Conservation (phyloP, 768 basidiomycete species). For the Kwoniella botswanensis region DNA sequence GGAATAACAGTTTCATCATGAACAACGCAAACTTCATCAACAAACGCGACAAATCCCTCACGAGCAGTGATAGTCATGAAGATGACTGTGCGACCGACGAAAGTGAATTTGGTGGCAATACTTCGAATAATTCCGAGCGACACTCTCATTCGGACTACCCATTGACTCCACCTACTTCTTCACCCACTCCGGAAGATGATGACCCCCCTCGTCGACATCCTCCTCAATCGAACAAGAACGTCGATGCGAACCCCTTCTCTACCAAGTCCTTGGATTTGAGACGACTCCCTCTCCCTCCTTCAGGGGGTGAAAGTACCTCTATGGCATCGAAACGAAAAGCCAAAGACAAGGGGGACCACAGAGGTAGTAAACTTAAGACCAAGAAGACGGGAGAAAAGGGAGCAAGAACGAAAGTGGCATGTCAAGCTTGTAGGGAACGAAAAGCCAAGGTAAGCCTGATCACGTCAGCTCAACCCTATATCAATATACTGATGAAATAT, state of each 20-base stretch:
- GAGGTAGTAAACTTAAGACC: background rate
- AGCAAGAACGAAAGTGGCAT: background rate
- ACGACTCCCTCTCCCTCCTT: background rate
- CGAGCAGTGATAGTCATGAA: too few species aligned
- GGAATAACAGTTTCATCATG: too few species aligned
- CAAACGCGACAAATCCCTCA: too few species aligned
- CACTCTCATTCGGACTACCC: background rate
- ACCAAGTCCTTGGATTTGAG: background rate
- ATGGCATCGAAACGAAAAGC: background rate
- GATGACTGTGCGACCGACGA: too few species aligned
- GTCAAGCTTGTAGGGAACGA: background rate
- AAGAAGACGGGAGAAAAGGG: background rate
- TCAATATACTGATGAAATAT: background rate
- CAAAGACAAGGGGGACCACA: background rate
- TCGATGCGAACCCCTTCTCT: background rate
- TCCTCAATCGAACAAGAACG: background rate
- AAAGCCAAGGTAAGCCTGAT: background rate
- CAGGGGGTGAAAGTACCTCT: background rate
- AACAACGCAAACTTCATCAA: too few species aligned
- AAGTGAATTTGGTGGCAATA: too few species aligned
- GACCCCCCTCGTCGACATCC: background rate
- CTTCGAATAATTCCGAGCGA: too few species aligned
- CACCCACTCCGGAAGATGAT: background rate
- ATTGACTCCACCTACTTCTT: background rate
- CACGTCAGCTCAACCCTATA: background rate